A percentile compares a stretch with the other conserved stretches of the same genome.
Evolutionary conservation across 2,329 filamentous ascomycete species (phyloP).

Genomic region (Sclerotinia spermophila): DNA sequence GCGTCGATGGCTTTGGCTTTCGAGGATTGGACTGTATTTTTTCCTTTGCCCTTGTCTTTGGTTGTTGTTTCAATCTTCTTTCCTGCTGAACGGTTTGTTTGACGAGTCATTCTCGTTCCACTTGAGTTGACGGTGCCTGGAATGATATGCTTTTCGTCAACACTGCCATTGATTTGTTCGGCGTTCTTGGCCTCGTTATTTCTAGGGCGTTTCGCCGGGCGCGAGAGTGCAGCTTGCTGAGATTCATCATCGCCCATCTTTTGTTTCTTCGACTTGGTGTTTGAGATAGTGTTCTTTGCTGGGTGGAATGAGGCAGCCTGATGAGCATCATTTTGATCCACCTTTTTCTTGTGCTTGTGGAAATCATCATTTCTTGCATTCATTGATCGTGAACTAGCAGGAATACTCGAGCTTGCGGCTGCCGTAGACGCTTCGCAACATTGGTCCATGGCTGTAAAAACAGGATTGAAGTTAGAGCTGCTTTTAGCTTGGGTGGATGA

Average conservation of each 20-base stretch:
- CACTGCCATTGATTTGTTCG: neutral
- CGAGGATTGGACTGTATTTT: neutral
- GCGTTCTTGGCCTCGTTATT: neutral
- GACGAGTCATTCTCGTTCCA: neutral
- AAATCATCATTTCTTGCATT: neutral
- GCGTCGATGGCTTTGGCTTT: neutral
- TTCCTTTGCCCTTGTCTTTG: neutral
- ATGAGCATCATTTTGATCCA: neutral
- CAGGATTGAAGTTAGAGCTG: neutral
- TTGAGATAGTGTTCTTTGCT: neutral
- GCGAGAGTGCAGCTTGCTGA: neutral
- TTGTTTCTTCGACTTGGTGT: neutral
- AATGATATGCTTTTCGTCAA: neutral
- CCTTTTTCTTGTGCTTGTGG: neutral
- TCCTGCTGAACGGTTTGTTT: neutral
- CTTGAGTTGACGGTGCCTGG: neutral
- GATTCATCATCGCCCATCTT: neutral
- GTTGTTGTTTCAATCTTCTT: neutral
- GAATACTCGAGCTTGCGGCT: neutral
- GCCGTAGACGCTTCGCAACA: neutral
- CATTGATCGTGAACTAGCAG: neutral
- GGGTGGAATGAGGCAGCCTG: neutral
- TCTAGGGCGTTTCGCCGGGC: neutral
- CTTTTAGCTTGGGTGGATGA: neutral
- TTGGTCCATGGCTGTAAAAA: neutral